Conservation (phyloP, 2,329 filamentous ascomycete species). For the Epichloe brachyelytri region DNA sequence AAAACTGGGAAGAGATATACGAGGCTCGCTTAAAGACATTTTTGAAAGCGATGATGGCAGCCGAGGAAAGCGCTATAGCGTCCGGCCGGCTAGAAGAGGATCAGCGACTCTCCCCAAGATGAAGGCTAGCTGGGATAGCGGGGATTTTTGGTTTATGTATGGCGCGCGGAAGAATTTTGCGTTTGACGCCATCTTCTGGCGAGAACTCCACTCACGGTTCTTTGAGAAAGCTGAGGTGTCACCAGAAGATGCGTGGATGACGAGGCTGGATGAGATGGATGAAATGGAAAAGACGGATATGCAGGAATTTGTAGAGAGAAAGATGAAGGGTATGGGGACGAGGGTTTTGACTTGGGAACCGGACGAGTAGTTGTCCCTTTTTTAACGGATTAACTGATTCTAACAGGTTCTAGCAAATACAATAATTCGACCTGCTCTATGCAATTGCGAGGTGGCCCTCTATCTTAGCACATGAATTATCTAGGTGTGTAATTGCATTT, state of each 20-base stretch:
- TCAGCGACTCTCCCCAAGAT: constrained; percentile 19
- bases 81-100: not conserved
- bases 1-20: constrained; percentile 19
- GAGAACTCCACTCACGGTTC: constrained; percentile 20
- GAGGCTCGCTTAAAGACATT: constrained; percentile 20
- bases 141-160: constrained; percentile 20
- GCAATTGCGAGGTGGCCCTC: too few relatives aligned
- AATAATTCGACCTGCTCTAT: too few relatives aligned
- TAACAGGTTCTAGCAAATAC: too few relatives aligned
- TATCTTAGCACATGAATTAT: too few relatives aligned
- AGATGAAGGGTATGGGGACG: constrained; percentile 6
- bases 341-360: not conserved
- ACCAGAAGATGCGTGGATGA: too few relatives aligned
- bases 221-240: constrained; percentile 13
- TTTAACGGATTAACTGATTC: too few relatives aligned
- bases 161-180: constrained; percentile 24
- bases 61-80: constrained; percentile 13
- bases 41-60: constrained; percentile 17
- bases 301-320: constrained; percentile 10
- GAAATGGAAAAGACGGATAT: too few relatives aligned
- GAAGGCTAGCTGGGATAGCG: constrained; percentile 23
- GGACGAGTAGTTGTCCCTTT: not conserved
- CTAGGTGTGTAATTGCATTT: too few relatives aligned
- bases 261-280: constrained; percentile 11
- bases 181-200: constrained; percentile 26